Evolutionary conservation across 305 asterid species (phyloP).

Genomic region (Solanum chacoense): DNA sequence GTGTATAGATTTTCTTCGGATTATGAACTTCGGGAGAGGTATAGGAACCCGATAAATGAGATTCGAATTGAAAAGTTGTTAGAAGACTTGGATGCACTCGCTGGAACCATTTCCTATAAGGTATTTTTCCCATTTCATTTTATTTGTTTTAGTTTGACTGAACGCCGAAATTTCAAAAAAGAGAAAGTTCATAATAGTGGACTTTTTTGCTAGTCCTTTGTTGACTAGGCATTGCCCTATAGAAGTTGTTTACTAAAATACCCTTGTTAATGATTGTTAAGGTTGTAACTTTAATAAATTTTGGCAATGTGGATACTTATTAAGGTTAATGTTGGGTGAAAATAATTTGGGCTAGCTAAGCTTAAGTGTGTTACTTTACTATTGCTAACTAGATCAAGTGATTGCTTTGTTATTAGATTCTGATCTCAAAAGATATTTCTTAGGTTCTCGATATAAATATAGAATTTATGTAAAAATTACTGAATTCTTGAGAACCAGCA

Average conservation of each 20-base stretch:
- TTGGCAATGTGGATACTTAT: background rate
- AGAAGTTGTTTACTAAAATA: background rate
- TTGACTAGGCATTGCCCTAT: background rate
- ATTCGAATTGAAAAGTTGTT: conserved; percentile 72
- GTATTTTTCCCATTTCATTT: background rate
- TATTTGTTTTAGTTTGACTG: background rate
- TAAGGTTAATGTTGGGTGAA: background rate
- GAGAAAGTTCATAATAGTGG: background rate
- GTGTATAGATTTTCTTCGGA: conserved; percentile 53
- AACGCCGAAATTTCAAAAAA: background rate
- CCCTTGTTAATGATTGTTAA: background rate
- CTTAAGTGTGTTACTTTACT: background rate
- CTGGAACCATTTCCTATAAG: conserved; percentile 70
- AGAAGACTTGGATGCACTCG: conserved; percentile 88
- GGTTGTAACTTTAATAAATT: background rate
- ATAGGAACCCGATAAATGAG: conserved; percentile 71
- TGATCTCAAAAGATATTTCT: background rate
- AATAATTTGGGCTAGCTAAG: background rate
- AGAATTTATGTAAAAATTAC: background rate
- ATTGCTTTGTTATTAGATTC: background rate
- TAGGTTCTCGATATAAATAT: background rate
- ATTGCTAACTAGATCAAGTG: background rate
- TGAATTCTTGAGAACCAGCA: background rate
- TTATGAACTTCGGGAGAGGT: conserved; percentile 62
- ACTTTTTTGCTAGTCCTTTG: background rate